These are phyloP conservation scores for Neurospora sp. DNA, from an alignment of 495 filamentous ascomycete species.

Conservation along the genomic window DNA sequence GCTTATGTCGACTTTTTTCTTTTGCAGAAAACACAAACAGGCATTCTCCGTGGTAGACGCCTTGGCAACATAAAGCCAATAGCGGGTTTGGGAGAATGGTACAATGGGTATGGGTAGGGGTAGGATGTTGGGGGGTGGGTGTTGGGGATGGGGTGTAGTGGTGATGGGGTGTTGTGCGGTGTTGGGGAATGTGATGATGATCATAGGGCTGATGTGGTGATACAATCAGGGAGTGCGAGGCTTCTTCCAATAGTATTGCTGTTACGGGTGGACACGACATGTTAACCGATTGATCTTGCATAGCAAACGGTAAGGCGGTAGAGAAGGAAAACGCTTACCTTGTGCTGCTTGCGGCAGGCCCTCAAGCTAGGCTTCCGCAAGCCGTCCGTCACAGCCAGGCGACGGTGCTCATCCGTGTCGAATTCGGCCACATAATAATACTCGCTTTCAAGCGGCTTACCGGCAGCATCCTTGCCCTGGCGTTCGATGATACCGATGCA, in stretches of 20 bases:
- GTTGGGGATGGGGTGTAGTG: not conserved
- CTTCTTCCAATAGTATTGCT: slow-evolving; percentile 95
- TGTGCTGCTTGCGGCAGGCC: slow-evolving; percentile 86
- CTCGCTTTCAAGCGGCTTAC: slow-evolving; percentile 86
- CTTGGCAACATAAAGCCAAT: not conserved
- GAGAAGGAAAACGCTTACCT: slow-evolving; percentile 49
- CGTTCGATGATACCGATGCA: slow-evolving; percentile 83
- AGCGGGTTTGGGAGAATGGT: not conserved
- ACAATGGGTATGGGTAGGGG: not conserved
- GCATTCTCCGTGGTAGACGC: not conserved
- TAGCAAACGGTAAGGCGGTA: not conserved
- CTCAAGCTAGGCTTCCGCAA: slow-evolving; percentile 79
- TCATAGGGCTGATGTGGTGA: not conserved
- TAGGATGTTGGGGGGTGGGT: not conserved
- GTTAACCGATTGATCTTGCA: slow-evolving; percentile 14
- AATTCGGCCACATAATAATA: slow-evolving; percentile 95
- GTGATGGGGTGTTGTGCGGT: not conserved
- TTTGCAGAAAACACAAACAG: not conserved
- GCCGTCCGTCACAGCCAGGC: slow-evolving; percentile 74
- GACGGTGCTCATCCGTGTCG: slow-evolving; percentile 68
- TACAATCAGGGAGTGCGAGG: slow-evolving; percentile 43
- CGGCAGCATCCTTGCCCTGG: slow-evolving; percentile 92
- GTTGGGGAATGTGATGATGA: not conserved
- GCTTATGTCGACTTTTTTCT: slow-evolving; percentile 4
- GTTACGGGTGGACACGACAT: slow-evolving; percentile 7